Evolutionary conservation across 1,284 basidiomycete genomes (phyloP).

Genomic region (Phylloporus sp.): DNA sequence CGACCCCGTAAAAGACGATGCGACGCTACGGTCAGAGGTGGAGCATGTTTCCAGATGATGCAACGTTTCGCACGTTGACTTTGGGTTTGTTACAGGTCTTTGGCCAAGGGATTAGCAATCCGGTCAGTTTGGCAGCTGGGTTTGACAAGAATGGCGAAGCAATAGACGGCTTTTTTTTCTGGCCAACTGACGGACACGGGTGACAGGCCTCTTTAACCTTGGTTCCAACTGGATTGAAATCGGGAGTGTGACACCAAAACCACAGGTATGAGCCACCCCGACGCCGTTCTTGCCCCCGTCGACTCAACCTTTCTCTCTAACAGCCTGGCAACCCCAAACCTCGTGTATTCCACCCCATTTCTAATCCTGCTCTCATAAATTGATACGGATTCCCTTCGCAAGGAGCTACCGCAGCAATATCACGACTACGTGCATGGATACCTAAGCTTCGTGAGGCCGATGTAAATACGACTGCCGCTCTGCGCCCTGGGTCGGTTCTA

Average conservation of each 20-base stretch:
- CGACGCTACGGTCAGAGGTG: constrained; percentile 77
- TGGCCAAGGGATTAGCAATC: constrained; percentile 84
- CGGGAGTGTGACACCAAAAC: constrained; percentile 93
- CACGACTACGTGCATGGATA: constrained; percentile 78
- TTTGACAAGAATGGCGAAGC: constrained; percentile 99
- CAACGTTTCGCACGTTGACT: not conserved
- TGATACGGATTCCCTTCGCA: constrained; percentile 99
- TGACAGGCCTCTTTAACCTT: constrained; percentile 83
- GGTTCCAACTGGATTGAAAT: constrained; percentile 99
- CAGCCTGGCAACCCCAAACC: constrained; percentile 93
- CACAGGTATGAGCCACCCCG: constrained; percentile 68
- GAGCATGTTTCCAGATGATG: constrained; percentile 27
- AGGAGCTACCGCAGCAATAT: constrained; percentile 84
- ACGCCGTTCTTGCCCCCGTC: not conserved
- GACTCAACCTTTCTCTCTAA: constrained; percentile 13
- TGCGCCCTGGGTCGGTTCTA: constrained; percentile 77
- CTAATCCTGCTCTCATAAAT: constrained; percentile 90
- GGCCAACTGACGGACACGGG: not conserved
- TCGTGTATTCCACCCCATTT: constrained; percentile 88
- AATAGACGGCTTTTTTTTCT: constrained; percentile 72
- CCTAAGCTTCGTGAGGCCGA: constrained; percentile 59
- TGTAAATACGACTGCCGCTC: constrained; percentile 58
- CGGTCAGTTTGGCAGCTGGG: constrained; percentile 93
- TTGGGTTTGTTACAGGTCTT: constrained; percentile 68
- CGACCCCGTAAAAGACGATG: constrained; percentile 79